These are phyloP conservation scores for Colletotrichum neosansevieriae DNA, from an alignment of 2,329 filamentous ascomycete genomes.

Conservation along the genomic window DNA sequence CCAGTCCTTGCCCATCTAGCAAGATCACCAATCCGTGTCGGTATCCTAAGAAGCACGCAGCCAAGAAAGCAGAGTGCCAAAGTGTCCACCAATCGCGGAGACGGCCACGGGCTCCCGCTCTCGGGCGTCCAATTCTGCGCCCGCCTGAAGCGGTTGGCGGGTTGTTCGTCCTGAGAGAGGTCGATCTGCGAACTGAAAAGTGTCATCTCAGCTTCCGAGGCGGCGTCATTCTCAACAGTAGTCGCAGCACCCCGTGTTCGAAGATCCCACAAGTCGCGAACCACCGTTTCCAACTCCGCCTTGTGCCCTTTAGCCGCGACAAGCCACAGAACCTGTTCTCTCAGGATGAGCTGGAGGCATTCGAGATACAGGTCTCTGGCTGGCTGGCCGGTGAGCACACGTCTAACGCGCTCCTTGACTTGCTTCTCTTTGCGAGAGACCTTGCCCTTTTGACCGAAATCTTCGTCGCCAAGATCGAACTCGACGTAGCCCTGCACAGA, in stretches of 20 bases:
- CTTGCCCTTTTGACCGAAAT: constrained; percentile 71
- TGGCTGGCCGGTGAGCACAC: constrained; percentile 72
- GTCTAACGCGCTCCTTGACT: constrained; percentile 63
- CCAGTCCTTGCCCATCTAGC: constrained; percentile 74
- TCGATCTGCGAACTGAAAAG: constrained; percentile 56
- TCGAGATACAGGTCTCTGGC: constrained; percentile 86
- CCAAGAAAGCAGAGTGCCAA: constrained; percentile 85
- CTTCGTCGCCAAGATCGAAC: constrained; percentile 73
- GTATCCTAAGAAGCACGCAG: constrained; percentile 79
- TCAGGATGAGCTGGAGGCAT: constrained; percentile 84
- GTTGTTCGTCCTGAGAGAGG: constrained; percentile 43
- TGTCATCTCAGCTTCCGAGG: constrained; percentile 47
- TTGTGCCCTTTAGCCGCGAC: constrained; percentile 75
- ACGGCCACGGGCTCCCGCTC: constrained; percentile 60
- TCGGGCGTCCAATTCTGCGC: constrained; percentile 59
- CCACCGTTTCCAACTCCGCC: constrained; percentile 79
- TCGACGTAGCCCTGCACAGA: constrained; percentile 63
- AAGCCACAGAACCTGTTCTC: constrained; percentile 83
- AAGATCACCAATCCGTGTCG: constrained; percentile 81
- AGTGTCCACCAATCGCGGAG: constrained; percentile 80
- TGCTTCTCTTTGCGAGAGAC: constrained; percentile 70
- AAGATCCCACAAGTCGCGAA: constrained; percentile 88
- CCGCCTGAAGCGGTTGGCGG: constrained; percentile 47
- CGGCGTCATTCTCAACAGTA: constrained; percentile 45
- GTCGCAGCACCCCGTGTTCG: constrained; percentile 63